phyloP scores from a whole-genome alignment of 176 grass and related monocot genomes.

The Avena atlantica region DNA sequence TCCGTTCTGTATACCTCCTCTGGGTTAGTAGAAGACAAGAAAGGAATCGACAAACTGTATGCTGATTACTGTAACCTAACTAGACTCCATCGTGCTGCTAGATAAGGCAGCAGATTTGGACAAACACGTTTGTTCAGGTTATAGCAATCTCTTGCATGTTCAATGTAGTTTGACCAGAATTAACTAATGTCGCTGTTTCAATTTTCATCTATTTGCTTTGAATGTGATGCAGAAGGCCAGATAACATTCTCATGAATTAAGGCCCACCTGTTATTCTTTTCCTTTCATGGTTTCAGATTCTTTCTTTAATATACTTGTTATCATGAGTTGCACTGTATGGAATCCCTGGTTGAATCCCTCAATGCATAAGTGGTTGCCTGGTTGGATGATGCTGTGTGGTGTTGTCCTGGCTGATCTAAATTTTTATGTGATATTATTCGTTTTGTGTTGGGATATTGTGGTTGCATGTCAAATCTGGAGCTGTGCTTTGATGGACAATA shows the following conservation, averaged over 20 bases:
- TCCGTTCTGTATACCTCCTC: slow-evolving; percentile 62
- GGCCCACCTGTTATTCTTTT: slow-evolving; percentile 31
- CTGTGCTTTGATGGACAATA: slow-evolving; percentile 37
- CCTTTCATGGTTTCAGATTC: slow-evolving; percentile 31
- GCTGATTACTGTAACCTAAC: slow-evolving; percentile 54
- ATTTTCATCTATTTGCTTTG: slow-evolving; percentile 45
- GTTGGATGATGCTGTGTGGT: slow-evolving; percentile 45
- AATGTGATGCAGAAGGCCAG: slow-evolving; percentile 48
- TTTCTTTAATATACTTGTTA: slow-evolving; percentile 34
- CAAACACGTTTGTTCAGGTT: slow-evolving; percentile 48
- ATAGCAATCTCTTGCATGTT: slow-evolving; percentile 38
- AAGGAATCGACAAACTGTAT: slow-evolving; percentile 53
- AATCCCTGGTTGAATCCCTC: slow-evolving; percentile 37
- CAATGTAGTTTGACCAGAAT: slow-evolving; percentile 38
- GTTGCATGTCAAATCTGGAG: slow-evolving; percentile 24
- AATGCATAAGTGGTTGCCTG: slow-evolving; percentile 15
- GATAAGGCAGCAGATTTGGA: slow-evolving; percentile 46
- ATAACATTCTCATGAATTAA: slow-evolving; percentile 51
- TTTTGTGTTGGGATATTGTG: slow-evolving; percentile 40
- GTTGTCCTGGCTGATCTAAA: background rate
- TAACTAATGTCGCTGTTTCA: slow-evolving; percentile 29
- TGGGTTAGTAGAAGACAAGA: slow-evolving; percentile 67
- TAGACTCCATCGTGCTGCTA: slow-evolving; percentile 49
- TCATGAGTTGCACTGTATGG: slow-evolving; percentile 49
- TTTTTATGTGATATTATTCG: slow-evolving; percentile 23